Evolutionary conservation across 2,329 filamentous ascomycete genomes (phyloP).

Genomic region (Sporothrix sp.): DNA sequence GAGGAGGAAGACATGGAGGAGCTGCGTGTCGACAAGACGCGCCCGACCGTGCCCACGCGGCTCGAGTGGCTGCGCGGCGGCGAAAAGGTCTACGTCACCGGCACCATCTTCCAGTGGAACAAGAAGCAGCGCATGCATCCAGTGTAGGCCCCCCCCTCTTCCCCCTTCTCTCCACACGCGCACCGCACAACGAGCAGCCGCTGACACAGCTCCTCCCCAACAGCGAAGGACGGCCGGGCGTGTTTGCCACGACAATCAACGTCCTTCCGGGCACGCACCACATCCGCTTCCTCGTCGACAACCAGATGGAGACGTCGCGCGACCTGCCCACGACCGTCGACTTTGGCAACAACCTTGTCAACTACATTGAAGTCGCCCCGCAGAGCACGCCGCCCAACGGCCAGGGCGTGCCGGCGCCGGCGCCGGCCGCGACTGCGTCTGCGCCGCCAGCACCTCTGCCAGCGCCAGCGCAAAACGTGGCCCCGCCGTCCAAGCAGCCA

Average conservation of each 20-base stretch:
- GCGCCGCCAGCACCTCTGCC: slow-evolving; percentile 17
- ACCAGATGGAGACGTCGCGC: slow-evolving; percentile 81
- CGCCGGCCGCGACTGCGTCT: slow-evolving; percentile 16
- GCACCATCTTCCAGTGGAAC: slow-evolving; percentile 96
- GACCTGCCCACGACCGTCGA: slow-evolving; percentile 90
- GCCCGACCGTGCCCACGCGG: slow-evolving; percentile 69
- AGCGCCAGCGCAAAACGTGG: slow-evolving; percentile 20
- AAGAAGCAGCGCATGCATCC: slow-evolving; percentile 80
- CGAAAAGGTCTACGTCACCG: slow-evolving; percentile 91
- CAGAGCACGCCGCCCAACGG: slow-evolving; percentile 48
- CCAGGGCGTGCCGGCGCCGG: neutral
- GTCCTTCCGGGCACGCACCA: slow-evolving; percentile 92
- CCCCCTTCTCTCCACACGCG: neutral
- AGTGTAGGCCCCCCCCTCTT: slow-evolving; percentile 53
- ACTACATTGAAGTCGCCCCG: slow-evolving; percentile 89
- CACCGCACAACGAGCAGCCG: no score
- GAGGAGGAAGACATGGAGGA: slow-evolving; percentile 58
- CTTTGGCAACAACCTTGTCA: slow-evolving; percentile 95
- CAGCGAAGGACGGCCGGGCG: slow-evolving; percentile 48
- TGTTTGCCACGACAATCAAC: slow-evolving; percentile 67
- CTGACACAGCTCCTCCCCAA: no score
- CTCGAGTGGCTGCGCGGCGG: slow-evolving; percentile 79
- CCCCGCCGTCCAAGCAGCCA: slow-evolving; percentile 16
- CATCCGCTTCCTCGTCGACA: slow-evolving; percentile 90
- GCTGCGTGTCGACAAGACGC: slow-evolving; percentile 61